Percentiles rank a stretch among this genome's conserved stretches.
phyloP scores from a whole-genome alignment of 257 asterid genomes.

The Avicennia marina region DNA sequence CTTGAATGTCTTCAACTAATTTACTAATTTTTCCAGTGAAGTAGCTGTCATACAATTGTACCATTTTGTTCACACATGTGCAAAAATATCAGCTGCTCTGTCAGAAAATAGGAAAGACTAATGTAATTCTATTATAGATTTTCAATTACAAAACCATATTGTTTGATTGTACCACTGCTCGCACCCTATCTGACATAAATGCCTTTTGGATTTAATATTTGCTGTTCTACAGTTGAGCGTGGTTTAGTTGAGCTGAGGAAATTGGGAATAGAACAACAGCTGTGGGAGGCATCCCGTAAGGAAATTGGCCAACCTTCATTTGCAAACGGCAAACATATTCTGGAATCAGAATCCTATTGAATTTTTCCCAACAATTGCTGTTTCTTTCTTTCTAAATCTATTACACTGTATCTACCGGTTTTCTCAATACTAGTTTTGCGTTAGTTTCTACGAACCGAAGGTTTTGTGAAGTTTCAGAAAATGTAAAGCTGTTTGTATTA shows the following conservation, averaged over 20 bases:
- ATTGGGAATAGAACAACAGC: constrained; percentile 65
- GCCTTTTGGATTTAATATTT: too few species aligned
- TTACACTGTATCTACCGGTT: constrained; percentile 19
- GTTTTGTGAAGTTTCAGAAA: background rate
- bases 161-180: too few species aligned
- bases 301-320: constrained; percentile 50
- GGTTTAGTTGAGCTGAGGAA: constrained; percentile 65
- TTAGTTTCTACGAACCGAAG: background rate
- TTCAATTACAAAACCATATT: too few species aligned
- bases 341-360: constrained; percentile 31
- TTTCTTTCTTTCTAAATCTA: background rate
- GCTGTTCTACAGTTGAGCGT: constrained; percentile 47
- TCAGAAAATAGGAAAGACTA: too few species aligned
- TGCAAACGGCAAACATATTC: constrained; percentile 27
- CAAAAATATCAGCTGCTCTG: too few species aligned
- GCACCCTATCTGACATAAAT: too few species aligned
- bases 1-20: too few species aligned
- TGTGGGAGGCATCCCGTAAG: constrained; percentile 68
- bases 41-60: too few species aligned
- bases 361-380: background rate
- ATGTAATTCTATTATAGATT: too few species aligned
- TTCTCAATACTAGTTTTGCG: constrained; percentile 24
- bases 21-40: too few species aligned
- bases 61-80: too few species aligned
- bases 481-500: too few species aligned